These are phyloP conservation scores for Odontarrhena argentea DNA, from an alignment of 345 rosid genomes.

Conservation along the genomic window DNA sequence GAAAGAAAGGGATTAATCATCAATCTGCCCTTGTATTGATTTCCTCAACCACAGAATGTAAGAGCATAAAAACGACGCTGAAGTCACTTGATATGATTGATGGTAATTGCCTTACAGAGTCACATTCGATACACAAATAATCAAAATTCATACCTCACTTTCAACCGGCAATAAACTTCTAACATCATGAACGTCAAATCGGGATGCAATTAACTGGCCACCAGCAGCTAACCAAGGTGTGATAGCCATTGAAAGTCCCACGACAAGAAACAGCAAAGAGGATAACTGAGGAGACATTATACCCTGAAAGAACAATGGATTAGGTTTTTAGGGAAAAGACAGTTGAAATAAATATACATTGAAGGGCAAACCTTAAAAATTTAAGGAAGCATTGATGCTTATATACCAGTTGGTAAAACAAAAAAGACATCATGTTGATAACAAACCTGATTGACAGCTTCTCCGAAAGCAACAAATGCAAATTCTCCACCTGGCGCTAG, in stretches of 20 bases:
- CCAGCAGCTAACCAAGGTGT: slow-evolving; percentile 99
- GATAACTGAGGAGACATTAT: slow-evolving; percentile 94
- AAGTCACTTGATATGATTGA: slow-evolving; percentile 23
- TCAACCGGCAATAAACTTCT: slow-evolving; percentile 92
- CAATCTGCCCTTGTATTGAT: slow-evolving; percentile 6
- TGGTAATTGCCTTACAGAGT: slow-evolving; percentile 2
- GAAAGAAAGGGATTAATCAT: slow-evolving; percentile 27
- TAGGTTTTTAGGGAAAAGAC: slow-evolving; percentile 4
- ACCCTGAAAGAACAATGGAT: slow-evolving; percentile 60
- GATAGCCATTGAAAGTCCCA: slow-evolving; percentile 96
- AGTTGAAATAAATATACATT: slow-evolving; percentile 10
- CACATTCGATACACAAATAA: background rate
- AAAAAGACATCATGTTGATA: background rate
- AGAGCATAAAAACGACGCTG: slow-evolving; percentile 6
- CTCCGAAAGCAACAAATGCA: slow-evolving; percentile 99
- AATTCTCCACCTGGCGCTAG: slow-evolving; percentile 99
- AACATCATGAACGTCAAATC: slow-evolving; percentile 94
- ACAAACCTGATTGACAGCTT: slow-evolving; percentile 94
- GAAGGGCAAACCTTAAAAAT: background rate
- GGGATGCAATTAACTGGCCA: slow-evolving; percentile 94
- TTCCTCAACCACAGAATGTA: slow-evolving; percentile 24
- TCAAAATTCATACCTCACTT: slow-evolving; percentile 73
- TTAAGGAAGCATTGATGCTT: slow-evolving; percentile 6
- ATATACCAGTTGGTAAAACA: slow-evolving; percentile 11
- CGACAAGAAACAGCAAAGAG: slow-evolving; percentile 90